Evolutionary conservation across 306 rosid species (phyloP).

Genomic region (Cicer judaicum): DNA sequence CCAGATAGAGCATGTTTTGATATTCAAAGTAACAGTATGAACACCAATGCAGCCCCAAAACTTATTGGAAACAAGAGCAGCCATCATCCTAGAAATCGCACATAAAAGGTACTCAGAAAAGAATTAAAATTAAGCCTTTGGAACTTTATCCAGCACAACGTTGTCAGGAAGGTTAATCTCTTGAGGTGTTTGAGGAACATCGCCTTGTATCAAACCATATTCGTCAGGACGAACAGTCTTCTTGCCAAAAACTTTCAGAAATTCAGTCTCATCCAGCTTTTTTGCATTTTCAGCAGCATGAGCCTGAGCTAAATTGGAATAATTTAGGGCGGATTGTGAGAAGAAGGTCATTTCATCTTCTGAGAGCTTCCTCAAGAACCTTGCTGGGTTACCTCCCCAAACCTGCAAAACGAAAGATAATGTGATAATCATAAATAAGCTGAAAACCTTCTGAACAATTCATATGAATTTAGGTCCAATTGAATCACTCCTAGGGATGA

Average conservation of each 20-base stretch:
- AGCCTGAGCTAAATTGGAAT: constrained; percentile 85
- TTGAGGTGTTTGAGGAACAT: constrained; percentile 59
- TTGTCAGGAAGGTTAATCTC: constrained; percentile 67
- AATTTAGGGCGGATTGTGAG: constrained; percentile 82
- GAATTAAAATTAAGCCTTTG: constrained; percentile 55
- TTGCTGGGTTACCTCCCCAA: constrained; percentile 99
- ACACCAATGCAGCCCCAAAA: constrained; percentile 44
- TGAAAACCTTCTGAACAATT: constrained; percentile 28
- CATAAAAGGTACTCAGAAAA: constrained; percentile 42
- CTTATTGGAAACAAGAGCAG: constrained; percentile 64
- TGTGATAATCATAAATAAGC: constrained; percentile 12
- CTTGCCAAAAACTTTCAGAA: constrained; percentile 76
- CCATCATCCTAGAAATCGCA: constrained; percentile 50
- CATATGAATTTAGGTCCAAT: constrained; percentile 17
- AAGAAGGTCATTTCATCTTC: constrained; percentile 91
- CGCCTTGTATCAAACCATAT: constrained; percentile 62
- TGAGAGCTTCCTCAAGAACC: constrained; percentile 89
- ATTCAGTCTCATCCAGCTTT: constrained; percentile 71
- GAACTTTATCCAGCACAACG: constrained; percentile 54
- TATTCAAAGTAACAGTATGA: constrained; percentile 48
- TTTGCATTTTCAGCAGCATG: constrained; percentile 93
- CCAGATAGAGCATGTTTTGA: constrained; percentile 43
- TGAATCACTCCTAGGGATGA: constrained; percentile 25
- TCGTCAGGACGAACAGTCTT: constrained; percentile 77
- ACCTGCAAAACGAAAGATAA: constrained; percentile 58